Evolutionary conservation across 805 yeast species (phyloP), one percentile per base, ranked within the genome.

Genomic region (Kodamaea jinghongensis): DNA sequence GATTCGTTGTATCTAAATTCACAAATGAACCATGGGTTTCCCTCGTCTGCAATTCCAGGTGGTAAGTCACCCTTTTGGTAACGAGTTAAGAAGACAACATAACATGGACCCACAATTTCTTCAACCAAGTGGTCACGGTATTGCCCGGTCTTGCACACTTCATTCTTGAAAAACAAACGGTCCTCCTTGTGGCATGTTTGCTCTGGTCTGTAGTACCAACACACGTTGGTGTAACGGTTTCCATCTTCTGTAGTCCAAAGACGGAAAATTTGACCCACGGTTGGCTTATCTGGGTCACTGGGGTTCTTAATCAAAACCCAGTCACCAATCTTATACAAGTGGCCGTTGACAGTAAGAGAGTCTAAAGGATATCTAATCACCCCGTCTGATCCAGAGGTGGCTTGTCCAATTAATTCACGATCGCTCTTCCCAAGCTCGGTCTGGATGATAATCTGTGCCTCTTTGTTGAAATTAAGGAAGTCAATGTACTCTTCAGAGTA

Each of bases 161-260:
- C 99, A 58, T 93, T 89, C 50, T 83, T 88, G 65, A 86, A 87
- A 60, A 93, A 93, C 41, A 89, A 65, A 55, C 96, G 73, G 63
- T 93, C 98, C 31, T 75, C 83, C 51, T 95, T 77, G 62, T 93
- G 99, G 32, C 93, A 95, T 0, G 99, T 93, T 72, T 95, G 97
- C 60, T 93, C 98, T 1, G 99, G 96, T 51, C 98, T 79, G 55
- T 87, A 84, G 63, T 91, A 93, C 99, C 98, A 93, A 69, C 98
- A 93, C 28, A 87, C 96, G 58, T 93, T 91, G 56, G 90, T 76
- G 80, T 90, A 90, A 45, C 83, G 77, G 52, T 82, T 81, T 7
- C 79, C 78, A 40, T 90, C 95, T 48, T 89, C 95, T n/a, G 79
- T 73, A 44, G 82, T 79, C 99, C 99, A 93, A 45, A 93, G 76